phyloP scores from a whole-genome alignment of 2,329 filamentous ascomycete genomes.

The Nakataea oryzae region DNA sequence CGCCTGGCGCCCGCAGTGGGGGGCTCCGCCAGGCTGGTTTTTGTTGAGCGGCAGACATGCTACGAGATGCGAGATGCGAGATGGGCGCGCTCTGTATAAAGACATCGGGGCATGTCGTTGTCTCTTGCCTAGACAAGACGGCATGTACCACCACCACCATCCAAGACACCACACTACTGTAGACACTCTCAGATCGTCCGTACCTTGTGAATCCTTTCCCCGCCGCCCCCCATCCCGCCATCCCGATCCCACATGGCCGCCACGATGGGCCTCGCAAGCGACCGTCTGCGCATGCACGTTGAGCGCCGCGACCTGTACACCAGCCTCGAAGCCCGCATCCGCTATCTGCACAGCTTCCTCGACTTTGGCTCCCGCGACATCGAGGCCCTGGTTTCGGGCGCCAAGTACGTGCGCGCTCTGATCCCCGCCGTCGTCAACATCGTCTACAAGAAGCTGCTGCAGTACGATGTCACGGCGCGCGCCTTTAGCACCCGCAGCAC shows the following conservation, averaged over 20 bases:
- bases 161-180: background rate
- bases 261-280: constrained; percentile 4
- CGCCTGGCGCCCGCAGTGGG: background rate
- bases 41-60: background rate
- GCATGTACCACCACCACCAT: background rate
- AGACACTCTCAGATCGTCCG: no score
- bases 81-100: no score
- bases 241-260: background rate
- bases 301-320: constrained; percentile 63
- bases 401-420: constrained; percentile 71
- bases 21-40: background rate
- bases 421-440: constrained; percentile 78
- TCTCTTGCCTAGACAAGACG: background rate
- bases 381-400: constrained; percentile 56
- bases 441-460: constrained; percentile 71
- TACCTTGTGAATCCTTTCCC: background rate
- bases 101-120: no score
- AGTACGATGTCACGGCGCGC: constrained; percentile 72
- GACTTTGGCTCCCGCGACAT: constrained; percentile 66
- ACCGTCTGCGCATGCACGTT: constrained; percentile 39
- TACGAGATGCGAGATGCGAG: background rate
- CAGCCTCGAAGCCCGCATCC: constrained; percentile 56
- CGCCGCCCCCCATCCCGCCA: no score
- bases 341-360: constrained; percentile 65
- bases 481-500: constrained; percentile 57